Base-by-base conservation (phyloP, 2,329 filamentous ascomycete genomes). In the Penicillium griseofulvum region DNA sequence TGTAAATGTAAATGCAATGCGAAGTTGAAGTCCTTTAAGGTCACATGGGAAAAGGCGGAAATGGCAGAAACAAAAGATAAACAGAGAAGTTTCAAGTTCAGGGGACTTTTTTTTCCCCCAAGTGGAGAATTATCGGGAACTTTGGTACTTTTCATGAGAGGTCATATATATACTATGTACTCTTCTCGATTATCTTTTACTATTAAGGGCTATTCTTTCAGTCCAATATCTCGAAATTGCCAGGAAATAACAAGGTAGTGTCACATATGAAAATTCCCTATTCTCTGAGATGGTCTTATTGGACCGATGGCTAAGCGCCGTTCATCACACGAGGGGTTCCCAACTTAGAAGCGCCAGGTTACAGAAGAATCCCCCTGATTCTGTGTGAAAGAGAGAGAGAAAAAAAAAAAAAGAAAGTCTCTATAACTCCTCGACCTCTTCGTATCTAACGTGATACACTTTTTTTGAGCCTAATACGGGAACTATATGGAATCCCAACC, bases 1-100 rank as follows among this genome's bases (percentile, higher is more conserved):
- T 53, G 43, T 37, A 49, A 46, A 52, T 52, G 49, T 41, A 52
- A 37, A 52, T 52, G 22, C 26, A 47, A 45, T 52, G 52, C n/a
- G 34, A 45, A 39, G 33, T 51, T 26, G n/a, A 14, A 19, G 48
- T 43, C n/a, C 24, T 36, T 5, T 17, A 28, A 31, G 28, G 37
- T 49, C 36, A 49, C 48, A 50, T 50, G 52, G 52, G 52, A 51
- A 51, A 50, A 50, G 33, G 42, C 34, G 24, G 24, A 37, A 38
- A 46, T n/a, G 36, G 5, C 10, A 47, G 14, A 33, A n/a, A n/a
- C n/a, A n/a, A n/a, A n/a, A 22, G 22, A 22, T 22, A 22, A 22
- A 22, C 22, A 22, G n/a, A 22, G 22, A 22, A 22, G 22, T 22
- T 22, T 22, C 22, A 22, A 22, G 22, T 22, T 22, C 22, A 22